Percentiles rank a stretch among this genome's conserved stretches.
Conservation (phyloP, 805 yeast species). For the Lachancea sp. region DNA sequence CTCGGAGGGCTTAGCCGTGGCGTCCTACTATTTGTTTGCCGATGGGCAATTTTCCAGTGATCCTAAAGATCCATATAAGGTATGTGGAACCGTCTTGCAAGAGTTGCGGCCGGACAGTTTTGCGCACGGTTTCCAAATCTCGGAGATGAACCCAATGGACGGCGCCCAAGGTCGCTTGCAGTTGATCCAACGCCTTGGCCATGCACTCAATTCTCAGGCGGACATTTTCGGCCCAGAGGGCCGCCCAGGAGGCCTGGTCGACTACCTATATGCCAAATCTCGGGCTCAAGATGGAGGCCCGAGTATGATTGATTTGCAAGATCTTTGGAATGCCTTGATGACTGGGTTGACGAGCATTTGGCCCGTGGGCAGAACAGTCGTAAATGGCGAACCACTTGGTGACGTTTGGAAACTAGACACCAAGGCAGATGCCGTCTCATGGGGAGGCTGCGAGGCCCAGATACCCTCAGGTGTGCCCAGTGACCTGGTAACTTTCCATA, state of each 20-base stretch:
- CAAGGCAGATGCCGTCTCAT: slow-evolving; percentile 21
- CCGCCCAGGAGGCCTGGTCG: slow-evolving; percentile 50
- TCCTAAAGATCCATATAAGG: slow-evolving; percentile 34
- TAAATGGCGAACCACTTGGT: slow-evolving; percentile 49
- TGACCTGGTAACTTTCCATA: slow-evolving; percentile 54
- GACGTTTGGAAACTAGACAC: slow-evolving; percentile 53
- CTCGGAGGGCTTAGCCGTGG: slow-evolving; percentile 62
- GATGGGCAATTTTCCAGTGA: slow-evolving; percentile 41
- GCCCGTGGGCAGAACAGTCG: slow-evolving; percentile 51
- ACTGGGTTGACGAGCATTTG: slow-evolving; percentile 51
- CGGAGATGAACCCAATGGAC: slow-evolving; percentile 41
- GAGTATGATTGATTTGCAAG: slow-evolving; percentile 36
- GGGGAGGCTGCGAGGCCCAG: slow-evolving; percentile 26
- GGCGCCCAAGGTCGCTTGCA: slow-evolving; percentile 51
- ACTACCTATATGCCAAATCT: slow-evolving; percentile 35
- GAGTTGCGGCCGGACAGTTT: slow-evolving; percentile 35
- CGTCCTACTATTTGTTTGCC: slow-evolving; percentile 48
- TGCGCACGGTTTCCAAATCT: slow-evolving; percentile 42
- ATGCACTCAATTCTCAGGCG: slow-evolving; percentile 36
- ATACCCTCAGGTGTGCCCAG: slow-evolving; percentile 26
- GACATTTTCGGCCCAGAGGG: slow-evolving; percentile 42
- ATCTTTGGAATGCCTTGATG: slow-evolving; percentile 51
- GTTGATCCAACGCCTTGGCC: slow-evolving; percentile 44
- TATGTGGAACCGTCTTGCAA: slow-evolving; percentile 39
- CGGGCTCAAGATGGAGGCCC: slow-evolving; percentile 7